These are phyloP conservation scores for Ustilago curta DNA, from an alignment of 1,284 basidiomycete species.

Conservation along the genomic window DNA sequence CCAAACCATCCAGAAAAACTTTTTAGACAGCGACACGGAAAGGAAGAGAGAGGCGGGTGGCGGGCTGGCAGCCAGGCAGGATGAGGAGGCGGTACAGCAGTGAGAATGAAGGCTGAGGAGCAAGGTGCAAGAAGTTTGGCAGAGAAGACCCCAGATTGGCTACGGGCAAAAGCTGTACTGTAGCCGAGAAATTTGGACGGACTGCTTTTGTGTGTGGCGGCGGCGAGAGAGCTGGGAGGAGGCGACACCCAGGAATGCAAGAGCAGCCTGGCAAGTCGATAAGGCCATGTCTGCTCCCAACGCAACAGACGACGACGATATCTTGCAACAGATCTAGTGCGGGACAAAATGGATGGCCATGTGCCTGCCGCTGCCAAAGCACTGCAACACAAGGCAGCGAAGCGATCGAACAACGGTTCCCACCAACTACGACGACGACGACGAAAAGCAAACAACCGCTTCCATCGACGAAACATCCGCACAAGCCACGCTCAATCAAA, in stretches of 20 bases:
- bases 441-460: neutral
- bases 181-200: constrained; percentile 12
- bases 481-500: constrained; percentile 1
- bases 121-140: neutral
- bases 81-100: neutral
- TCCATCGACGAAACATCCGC: neutral
- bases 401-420: too few relatives aligned
- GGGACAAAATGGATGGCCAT: too few relatives aligned
- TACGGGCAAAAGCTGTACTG: constrained; percentile 1
- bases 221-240: neutral
- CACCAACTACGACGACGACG: too few relatives aligned
- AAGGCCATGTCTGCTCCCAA: neutral
- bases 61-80: neutral
- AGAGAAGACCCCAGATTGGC: neutral
- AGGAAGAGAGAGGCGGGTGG: neutral
- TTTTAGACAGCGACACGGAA: constrained; percentile 1
- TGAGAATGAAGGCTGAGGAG: neutral
- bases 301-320: too few relatives aligned
- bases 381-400: too few relatives aligned
- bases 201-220: constrained; percentile 4
- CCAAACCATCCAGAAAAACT: constrained; percentile 3
- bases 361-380: too few relatives aligned
- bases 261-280: neutral
- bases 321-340: too few relatives aligned
- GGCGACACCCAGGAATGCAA: neutral